Evolutionary conservation across 805 yeast genomes (phyloP).

Genomic region (Sugiyamaella floridensis): DNA sequence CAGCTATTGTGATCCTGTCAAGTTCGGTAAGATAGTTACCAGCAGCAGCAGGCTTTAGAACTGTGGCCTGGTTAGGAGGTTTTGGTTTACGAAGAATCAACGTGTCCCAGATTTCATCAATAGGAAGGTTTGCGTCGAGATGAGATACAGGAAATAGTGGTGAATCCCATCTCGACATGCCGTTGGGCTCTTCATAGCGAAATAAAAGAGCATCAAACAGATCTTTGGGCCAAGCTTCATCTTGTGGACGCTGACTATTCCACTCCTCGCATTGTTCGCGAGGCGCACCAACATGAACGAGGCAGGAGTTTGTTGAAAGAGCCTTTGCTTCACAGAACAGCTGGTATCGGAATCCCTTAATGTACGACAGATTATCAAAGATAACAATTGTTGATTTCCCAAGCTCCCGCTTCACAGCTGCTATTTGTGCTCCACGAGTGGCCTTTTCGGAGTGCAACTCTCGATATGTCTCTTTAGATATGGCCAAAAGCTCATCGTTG

Average conservation of each 20-base stretch:
- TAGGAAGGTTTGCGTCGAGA: conserved; percentile 49
- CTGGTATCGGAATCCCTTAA: conserved; percentile 93
- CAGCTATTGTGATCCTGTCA: conserved; percentile 61
- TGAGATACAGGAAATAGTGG: conserved; percentile 70
- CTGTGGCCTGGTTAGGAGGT: conserved; percentile 80
- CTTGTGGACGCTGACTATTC: conserved; percentile 37
- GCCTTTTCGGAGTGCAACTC: conserved; percentile 74
- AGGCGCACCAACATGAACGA: conserved; percentile 72
- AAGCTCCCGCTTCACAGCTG: conserved; percentile 81
- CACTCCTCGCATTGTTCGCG: conserved; percentile 53
- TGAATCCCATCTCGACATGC: conserved; percentile 84
- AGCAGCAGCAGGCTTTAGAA: conserved; percentile 71
- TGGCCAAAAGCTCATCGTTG: conserved; percentile 71
- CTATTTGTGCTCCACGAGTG: conserved; percentile 75
- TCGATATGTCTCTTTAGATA: conserved; percentile 56
- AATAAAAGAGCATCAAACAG: conserved; percentile 62
- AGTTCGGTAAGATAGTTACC: conserved; percentile 70
- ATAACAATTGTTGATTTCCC: conserved; percentile 66
- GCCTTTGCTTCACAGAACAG: conserved; percentile 90
- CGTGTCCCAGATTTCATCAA: conserved; percentile 51
- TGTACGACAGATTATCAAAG: conserved; percentile 79
- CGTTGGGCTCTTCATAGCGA: conserved; percentile 91
- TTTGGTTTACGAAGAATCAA: conserved; percentile 46
- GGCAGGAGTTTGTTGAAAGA: conserved; percentile 71
- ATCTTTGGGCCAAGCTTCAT: conserved; percentile 55